Conservation (phyloP, 805 yeast genomes). For the Suhomyces faveliae region DNA sequence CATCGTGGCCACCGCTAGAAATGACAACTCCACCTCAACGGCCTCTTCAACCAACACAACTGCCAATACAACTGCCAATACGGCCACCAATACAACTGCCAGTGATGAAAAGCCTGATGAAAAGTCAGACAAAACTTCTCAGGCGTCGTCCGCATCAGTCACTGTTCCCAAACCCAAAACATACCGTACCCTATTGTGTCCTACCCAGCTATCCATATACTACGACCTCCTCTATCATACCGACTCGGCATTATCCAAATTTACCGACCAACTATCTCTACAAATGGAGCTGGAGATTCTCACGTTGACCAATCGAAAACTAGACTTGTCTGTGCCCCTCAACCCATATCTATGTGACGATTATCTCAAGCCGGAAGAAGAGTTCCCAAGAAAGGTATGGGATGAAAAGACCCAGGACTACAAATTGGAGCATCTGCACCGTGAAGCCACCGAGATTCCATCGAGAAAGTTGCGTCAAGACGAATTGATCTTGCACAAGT, state of each 20-base stretch:
- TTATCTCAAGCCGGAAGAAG: conserved; percentile 47
- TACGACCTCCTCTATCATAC: conserved; percentile 84
- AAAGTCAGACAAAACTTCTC: neutral
- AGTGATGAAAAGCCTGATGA: neutral
- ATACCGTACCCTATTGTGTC: conserved; percentile 73
- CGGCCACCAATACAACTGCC: neutral
- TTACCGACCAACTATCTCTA: conserved; percentile 75
- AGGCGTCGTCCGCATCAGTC: neutral
- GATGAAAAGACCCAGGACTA: conserved; percentile 34
- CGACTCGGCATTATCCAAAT: conserved; percentile 68
- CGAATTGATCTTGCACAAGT: conserved; percentile 56
- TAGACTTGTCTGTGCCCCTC: conserved; percentile 70
- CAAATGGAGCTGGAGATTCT: conserved; percentile 88
- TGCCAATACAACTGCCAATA: neutral
- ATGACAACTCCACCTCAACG: neutral
- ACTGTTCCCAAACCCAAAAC: conserved; percentile 54
- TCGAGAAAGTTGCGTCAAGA: conserved; percentile 42
- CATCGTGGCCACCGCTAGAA: conserved; percentile 25
- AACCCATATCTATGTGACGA: conserved; percentile 60
- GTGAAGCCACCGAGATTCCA: conserved; percentile 30
- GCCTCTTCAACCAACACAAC: neutral
- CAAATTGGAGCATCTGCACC: conserved; percentile 28
- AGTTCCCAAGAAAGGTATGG: conserved; percentile 47
- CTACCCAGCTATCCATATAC: conserved; percentile 77
- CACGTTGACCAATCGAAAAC: conserved; percentile 71